Evolutionary conservation across 78 protist genomes (phyloP).

Genomic region (Salpingoeca rosetta): DNA sequence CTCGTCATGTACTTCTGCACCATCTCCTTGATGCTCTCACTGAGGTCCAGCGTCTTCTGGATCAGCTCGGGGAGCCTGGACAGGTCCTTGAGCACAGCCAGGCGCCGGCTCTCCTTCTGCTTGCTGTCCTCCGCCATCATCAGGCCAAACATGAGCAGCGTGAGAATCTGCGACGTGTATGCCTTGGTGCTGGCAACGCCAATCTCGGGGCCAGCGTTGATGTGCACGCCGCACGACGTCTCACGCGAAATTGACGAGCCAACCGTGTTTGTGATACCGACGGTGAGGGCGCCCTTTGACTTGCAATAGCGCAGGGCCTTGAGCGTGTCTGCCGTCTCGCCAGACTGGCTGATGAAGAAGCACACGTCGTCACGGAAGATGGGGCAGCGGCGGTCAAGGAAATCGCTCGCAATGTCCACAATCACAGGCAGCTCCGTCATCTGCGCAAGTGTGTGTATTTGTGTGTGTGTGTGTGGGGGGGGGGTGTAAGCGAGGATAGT

Average conservation of each 20-base stretch:
- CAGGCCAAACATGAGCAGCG: conserved; percentile 49
- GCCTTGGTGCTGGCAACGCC: conserved; percentile 99
- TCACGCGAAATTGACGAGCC: conserved; percentile 85
- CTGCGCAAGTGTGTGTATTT: conserved; percentile 54
- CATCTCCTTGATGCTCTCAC: conserved; percentile 26
- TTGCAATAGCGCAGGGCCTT: conserved; percentile 40
- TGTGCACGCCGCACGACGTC: conserved; percentile 80
- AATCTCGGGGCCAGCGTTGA: conserved; percentile 93
- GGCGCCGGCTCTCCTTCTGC: conserved; percentile 18
- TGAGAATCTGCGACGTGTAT: conserved; percentile 75
- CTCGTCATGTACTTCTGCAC: conserved; percentile 41
- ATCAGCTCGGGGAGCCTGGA: conserved; percentile 7
- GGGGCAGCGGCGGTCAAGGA: conserved; percentile 50
- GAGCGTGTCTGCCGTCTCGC: conserved; percentile 91
- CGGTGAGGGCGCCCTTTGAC: conserved; percentile 22
- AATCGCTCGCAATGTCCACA: conserved; percentile 60
- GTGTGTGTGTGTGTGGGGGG: no score
- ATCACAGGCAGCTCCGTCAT: conserved; percentile 39
- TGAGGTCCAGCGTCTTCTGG: conserved; percentile 17
- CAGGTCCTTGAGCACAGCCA: conserved; percentile 18
- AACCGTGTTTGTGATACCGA: conserved; percentile 75
- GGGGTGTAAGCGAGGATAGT: no score
- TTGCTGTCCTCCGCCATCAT: conserved; percentile 32
- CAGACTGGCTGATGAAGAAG: conserved; percentile 42
- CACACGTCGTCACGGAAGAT: conserved; percentile 50